These are phyloP conservation scores for Volvox reticuliferus DNA, from an alignment of 139 green algal genomes.

Conservation along the genomic window DNA sequence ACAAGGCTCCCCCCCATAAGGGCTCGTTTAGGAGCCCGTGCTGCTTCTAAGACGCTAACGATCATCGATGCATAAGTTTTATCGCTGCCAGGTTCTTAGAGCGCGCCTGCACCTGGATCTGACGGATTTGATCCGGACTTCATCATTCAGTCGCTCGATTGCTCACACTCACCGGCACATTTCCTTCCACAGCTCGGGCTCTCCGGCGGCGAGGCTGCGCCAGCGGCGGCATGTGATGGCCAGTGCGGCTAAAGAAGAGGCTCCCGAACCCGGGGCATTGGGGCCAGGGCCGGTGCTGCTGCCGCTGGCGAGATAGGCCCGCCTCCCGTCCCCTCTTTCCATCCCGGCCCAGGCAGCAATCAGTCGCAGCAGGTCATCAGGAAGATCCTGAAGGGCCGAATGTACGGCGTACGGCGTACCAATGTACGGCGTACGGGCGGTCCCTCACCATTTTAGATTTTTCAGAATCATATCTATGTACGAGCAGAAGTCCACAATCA, in stretches of 20 bases:
- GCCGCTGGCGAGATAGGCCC: neutral
- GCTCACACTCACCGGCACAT: constrained; percentile 6
- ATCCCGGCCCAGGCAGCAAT: neutral
- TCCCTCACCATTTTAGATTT: too few relatives aligned
- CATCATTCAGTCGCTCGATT: neutral
- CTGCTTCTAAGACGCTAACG: too few relatives aligned
- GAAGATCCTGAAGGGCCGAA: constrained; percentile 13
- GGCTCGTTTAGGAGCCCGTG: too few relatives aligned
- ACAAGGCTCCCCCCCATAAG: too few relatives aligned
- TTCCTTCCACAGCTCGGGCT: constrained; percentile 9
- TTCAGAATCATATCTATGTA: too few relatives aligned
- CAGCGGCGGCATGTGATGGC: constrained; percentile 15
- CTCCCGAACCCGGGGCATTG: neutral
- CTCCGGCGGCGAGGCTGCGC: neutral
- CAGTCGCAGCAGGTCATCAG: constrained; percentile 22
- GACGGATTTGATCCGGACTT: too few relatives aligned
- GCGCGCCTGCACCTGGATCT: too few relatives aligned
- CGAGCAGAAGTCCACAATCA: too few relatives aligned
- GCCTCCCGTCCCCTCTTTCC: neutral
- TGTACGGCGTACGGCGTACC: too few relatives aligned
- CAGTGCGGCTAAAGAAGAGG: neutral
- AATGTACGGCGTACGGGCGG: too few relatives aligned
- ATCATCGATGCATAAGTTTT: too few relatives aligned
- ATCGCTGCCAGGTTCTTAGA: too few relatives aligned
- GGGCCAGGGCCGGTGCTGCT: neutral